Percentiles rank a stretch among this genome's conserved stretches.
Evolutionary conservation across 352 stramenopile species (phyloP).

Genomic region (Phytophthora pseudosyringae): DNA sequence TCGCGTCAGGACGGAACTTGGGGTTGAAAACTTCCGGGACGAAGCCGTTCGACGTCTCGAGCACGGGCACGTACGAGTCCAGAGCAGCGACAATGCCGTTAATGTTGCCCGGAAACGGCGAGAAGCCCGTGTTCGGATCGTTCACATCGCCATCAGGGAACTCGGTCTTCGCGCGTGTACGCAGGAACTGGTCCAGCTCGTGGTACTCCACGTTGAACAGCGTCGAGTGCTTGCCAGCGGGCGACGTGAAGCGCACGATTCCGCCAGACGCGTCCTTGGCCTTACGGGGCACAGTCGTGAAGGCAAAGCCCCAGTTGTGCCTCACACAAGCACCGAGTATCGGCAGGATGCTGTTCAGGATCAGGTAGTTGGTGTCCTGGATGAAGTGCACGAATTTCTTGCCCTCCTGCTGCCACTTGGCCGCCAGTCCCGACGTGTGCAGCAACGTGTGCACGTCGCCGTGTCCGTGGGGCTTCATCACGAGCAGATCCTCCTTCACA

Average conservation of each 20-base stretch:
- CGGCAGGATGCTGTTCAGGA: conserved; percentile 92
- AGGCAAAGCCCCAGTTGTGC: conserved; percentile 92
- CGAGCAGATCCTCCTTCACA: conserved; percentile 47
- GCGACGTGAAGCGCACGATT: conserved; percentile 61
- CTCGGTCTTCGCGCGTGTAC: conserved; percentile 40
- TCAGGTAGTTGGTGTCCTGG: conserved; percentile 96
- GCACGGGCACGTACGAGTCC: conserved; percentile 53
- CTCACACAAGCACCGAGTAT: conserved; percentile 89
- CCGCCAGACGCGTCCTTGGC: conserved; percentile 90
- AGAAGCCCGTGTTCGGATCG: conserved; percentile 58
- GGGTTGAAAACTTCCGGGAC: conserved; percentile 81
- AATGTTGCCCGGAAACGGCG: conserved; percentile 77
- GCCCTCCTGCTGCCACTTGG: conserved; percentile 75
- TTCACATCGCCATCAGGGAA: conserved; percentile 73
- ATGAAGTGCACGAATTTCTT: conserved; percentile 96
- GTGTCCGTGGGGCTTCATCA: conserved; percentile 98
- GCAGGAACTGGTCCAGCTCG: conserved; percentile 74
- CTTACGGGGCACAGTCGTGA: conserved; percentile 93
- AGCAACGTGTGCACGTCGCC: conserved; percentile 98
- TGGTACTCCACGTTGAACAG: conserved; percentile 84
- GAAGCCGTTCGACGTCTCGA: conserved; percentile 54
- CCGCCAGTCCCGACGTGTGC: conserved; percentile 73
- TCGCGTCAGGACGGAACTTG: conserved; percentile 47
- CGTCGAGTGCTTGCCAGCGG: conserved; percentile 32
- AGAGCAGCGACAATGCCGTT: conserved; percentile 71